phyloP scores from a whole-genome alignment of 2,329 filamentous ascomycete genomes.

The Aspergillus puulaauensis region DNA sequence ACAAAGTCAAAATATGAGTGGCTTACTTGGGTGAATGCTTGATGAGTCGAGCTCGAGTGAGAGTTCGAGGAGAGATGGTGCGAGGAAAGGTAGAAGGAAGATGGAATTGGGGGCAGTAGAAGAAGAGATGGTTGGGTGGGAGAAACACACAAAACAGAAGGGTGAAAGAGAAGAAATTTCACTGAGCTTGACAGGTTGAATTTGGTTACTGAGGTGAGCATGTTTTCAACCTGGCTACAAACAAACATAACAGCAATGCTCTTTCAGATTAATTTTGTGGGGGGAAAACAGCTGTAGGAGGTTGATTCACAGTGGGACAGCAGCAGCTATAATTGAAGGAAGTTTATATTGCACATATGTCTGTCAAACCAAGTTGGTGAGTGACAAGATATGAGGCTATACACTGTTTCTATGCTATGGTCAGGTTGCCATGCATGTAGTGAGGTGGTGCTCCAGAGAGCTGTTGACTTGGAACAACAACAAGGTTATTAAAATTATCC shows the following conservation, averaged over 20 bases:
- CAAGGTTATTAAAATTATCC: neutral
- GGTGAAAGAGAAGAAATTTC: neutral
- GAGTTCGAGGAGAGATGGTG: neutral
- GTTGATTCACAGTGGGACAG: neutral
- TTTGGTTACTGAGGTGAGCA: neutral
- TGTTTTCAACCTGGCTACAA: neutral
- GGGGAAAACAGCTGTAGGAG: neutral
- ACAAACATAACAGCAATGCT: neutral
- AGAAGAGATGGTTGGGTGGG: neutral
- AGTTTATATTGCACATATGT: neutral
- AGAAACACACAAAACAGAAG: neutral
- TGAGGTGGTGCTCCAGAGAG: neutral
- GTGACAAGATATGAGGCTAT: neutral
- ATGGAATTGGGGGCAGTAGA: conserved; percentile 2
- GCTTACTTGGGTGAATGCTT: neutral
- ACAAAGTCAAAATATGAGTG: neutral
- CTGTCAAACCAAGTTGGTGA: neutral
- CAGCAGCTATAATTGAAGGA: neutral
- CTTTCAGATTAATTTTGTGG: neutral
- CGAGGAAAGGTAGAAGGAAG: neutral
- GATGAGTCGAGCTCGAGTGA: neutral
- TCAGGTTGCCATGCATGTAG: neutral
- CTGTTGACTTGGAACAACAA: neutral
- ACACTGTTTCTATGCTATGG: neutral
- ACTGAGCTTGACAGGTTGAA: neutral